Evolutionary conservation across 1,284 basidiomycete species (phyloP).

Genomic region (Cryptococcus amylolentus): DNA sequence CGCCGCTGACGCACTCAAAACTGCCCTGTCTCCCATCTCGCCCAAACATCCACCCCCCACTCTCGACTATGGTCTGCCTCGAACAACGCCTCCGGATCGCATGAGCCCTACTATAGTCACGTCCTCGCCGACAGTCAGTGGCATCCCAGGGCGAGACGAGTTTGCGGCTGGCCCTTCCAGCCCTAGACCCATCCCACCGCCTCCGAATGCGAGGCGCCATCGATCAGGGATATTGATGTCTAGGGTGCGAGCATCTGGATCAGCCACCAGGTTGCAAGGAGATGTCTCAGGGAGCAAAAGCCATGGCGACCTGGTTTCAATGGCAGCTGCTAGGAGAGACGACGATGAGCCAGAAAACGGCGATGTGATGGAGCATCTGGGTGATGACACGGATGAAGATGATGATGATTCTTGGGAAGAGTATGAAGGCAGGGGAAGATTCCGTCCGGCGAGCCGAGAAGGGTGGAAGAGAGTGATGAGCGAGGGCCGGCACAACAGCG

Average conservation of each 20-base stretch:
- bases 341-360: conserved; percentile 11
- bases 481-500: conserved; percentile 27
- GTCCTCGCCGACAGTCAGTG: background rate
- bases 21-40: background rate
- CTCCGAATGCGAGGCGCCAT: conserved; percentile 41
- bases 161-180: conserved; percentile 17
- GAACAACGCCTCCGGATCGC: too few species aligned
- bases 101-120: too few species aligned
- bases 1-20: background rate
- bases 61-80: too few species aligned
- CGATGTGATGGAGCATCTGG: conserved; percentile 3
- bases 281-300: conserved; percentile 31
- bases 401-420: background rate
- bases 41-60: background rate
- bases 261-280: conserved; percentile 10
- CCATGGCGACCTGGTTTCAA: conserved; percentile 32
- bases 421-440: conserved; percentile 4
- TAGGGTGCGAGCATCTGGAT: conserved; percentile 30
- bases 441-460: conserved; percentile 5
- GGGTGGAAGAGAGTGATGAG: conserved; percentile 27
- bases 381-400: conserved; percentile 8
- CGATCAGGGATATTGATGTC: conserved; percentile 36
- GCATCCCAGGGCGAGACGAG: background rate
- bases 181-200: conserved; percentile 33
- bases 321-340: conserved; percentile 7